Base-by-base conservation (phyloP, 2,329 filamentous ascomycete genomes). In the Peltaster fructicola region DNA sequence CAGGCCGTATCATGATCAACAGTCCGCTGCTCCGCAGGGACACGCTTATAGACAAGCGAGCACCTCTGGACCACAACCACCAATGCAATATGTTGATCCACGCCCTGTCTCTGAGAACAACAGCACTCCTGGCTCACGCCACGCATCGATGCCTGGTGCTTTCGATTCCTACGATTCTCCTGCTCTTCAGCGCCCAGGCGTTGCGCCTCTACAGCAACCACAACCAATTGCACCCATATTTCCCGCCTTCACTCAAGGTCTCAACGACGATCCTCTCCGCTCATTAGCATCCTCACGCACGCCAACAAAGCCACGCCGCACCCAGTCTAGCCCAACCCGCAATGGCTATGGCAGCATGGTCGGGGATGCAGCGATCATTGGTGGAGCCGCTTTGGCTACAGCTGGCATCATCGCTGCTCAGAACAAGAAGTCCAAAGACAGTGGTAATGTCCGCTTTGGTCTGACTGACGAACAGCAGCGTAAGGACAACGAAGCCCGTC, bases 181-280 rank as follows among this genome's bases (percentile, higher is more conserved):
- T 6, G 44, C 56, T 3, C 47, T 52, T 12, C 52, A 48, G 9
- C 60, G 66, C 20, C 65, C 72, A 4, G 67, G 57, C 5, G 59
- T 68, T 0, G 63, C 81, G 15, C 70, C 73, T 7, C 59, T 93
- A n/a, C 76, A 88, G 45, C 80, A 91, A 39, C 84, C 84, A 3
- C 74, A 82, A 38, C 84, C 84, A 2, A 65, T 79, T 30, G 61
- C 65, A 3, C 79, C 78, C 0, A 69, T 90, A 3, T 30, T 38
- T 15, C 37, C 45, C 11, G 36, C 42, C 3, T 45, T 47, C 28
- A 42, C 43, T 4, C 32, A 41, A 15, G 22, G 20, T 10, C 25
- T 29, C 10, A 29, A 27, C 3, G 30, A 27, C 12, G 35, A 32
- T 3, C 22, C 20, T 10, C 15, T 29, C 5, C 14, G 15, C 11